Evolutionary conservation across 352 stramenopile genomes (phyloP).

Genomic region (Pythium rhizo-oryzae): DNA sequence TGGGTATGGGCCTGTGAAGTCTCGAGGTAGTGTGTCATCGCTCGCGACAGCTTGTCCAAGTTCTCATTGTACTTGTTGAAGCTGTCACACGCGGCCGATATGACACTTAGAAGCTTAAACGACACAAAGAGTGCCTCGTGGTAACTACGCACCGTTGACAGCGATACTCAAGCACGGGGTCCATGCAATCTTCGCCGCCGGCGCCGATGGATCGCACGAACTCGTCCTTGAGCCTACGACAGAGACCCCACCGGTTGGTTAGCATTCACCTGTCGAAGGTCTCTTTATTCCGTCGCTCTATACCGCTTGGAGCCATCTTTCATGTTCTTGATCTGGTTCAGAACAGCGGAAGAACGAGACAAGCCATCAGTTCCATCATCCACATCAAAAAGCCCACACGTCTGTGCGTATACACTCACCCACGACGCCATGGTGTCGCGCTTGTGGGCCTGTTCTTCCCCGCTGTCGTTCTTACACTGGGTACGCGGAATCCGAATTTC

Average conservation of each 20-base stretch:
- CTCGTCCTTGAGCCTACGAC: conserved; percentile 67
- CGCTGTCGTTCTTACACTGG: neutral
- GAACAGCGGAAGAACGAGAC: neutral
- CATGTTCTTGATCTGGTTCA: conserved; percentile 54
- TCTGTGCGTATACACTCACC: conserved; percentile 14
- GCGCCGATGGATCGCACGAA: conserved; percentile 57
- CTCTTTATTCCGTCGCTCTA: no score
- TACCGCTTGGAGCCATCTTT: conserved; percentile 76
- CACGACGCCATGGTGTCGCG: conserved; percentile 27
- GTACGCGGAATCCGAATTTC: neutral
- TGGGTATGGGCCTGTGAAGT: conserved; percentile 34
- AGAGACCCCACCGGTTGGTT: neutral
- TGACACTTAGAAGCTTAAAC: neutral
- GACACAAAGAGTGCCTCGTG: no score
- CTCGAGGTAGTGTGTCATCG: conserved; percentile 39
- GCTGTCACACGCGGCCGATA: conserved; percentile 4
- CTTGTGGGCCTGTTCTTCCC: neutral
- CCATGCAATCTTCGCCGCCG: conserved; percentile 51
- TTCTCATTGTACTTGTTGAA: conserved; percentile 46
- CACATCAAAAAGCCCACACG: neutral
- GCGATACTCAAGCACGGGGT: conserved; percentile 68
- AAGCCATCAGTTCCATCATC: neutral
- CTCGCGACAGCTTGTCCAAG: conserved; percentile 33
- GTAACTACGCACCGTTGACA: conserved; percentile 46
- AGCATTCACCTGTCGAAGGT: no score